These are phyloP conservation scores for Carex myosuroides DNA, from an alignment of 176 grass and related monocot genomes.

Conservation along the genomic window DNA sequence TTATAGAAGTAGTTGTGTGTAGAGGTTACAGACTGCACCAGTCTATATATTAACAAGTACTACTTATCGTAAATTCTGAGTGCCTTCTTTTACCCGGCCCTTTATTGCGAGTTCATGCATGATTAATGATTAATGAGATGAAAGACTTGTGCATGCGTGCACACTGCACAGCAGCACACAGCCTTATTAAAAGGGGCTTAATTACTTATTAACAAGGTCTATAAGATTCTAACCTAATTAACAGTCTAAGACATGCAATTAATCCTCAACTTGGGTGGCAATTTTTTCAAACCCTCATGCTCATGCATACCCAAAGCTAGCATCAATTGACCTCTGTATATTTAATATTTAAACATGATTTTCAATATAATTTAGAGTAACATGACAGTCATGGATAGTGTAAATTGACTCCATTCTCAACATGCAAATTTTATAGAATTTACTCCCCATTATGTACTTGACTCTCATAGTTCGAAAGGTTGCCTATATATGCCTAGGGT, in stretches of 20 bases:
- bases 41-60: background rate
- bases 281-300: background rate
- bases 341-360: too few species aligned
- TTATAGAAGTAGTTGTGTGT: background rate
- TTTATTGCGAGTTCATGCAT: slow-evolving; percentile 1
- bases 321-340: too few species aligned
- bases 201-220: slow-evolving; percentile 2
- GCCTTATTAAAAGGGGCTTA: background rate
- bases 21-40: background rate
- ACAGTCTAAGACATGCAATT: background rate
- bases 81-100: background rate
- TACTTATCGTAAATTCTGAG: background rate
- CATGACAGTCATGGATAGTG: too few species aligned
- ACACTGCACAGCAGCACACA: slow-evolving; percentile 11
- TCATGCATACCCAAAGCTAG: background rate
- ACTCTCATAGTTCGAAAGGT: too few species aligned
- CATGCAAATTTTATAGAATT: too few species aligned
- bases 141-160: slow-evolving; percentile 1
- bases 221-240: slow-evolving; percentile 25
- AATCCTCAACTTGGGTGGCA: background rate
- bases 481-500: too few species aligned
- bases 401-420: too few species aligned
- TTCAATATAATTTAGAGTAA: too few species aligned
- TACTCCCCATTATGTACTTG: too few species aligned
- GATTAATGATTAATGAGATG: slow-evolving; percentile 18